Evolutionary conservation across 139 green algal genomes (phyloP), one percentile per base, ranked within the genome.

Genomic region (Nannochloris sp.): DNA sequence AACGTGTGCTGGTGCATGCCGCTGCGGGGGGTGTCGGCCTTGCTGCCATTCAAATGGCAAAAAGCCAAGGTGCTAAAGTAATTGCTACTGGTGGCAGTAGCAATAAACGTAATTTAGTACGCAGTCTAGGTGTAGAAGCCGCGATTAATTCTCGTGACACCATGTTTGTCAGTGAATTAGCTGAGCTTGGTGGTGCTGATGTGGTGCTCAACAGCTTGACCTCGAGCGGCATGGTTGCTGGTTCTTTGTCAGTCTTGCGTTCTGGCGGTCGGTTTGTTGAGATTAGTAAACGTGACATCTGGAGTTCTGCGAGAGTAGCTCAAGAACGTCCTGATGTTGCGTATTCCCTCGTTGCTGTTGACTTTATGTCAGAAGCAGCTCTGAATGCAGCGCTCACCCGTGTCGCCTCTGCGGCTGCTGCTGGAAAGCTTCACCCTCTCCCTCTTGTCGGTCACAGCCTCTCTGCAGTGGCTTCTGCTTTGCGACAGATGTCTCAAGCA

Each of bases 141-240:
- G 84, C 79, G 4, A 61, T 67, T 3, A 62, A 51, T 55, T 91
- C 81, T 10, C 73, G 89, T 15, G 80, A 89, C 67, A 77, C 76
- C 2, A 42, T 24, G 4, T 95, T 90, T 76, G 77, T 62, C 5
- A 63, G 81, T 8, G 76, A 89, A 35, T 27, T 90, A 51, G 37
- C 51, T 10, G 36, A 55, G 62, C 48, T 77, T 81, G 86, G 80
- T 15, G 80, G 78, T 30, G 67, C 78, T 29, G 29, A 81, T 57
- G 81, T 90, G 39, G 71, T 86, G 38, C 77, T 96, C 25, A 96
- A 96, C 77, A 85, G 77, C 32, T 75, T 96, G 68, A 96, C 89
- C 14, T 86, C 76, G 10, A 82, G 83, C 30, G 89, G 88, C 64
- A 90, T 96, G 83, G 88, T 96, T 45, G 76, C 77, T 12, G 86